phyloP scores from a whole-genome alignment of 352 stramenopile species.

The Phytophthora pinifolia region DNA sequence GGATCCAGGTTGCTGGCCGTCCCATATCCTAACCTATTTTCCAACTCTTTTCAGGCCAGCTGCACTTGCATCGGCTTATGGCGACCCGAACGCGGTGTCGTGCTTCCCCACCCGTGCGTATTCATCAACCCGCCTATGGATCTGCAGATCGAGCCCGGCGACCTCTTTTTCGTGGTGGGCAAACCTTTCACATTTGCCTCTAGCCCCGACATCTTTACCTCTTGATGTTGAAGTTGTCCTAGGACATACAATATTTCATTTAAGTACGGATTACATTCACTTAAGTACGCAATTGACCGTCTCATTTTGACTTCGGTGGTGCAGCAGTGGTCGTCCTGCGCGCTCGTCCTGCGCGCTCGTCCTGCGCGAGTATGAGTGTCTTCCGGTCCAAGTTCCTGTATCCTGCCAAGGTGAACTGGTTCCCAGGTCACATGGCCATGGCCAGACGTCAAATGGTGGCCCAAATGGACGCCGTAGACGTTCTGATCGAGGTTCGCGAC shows the following conservation, averaged over 20 bases:
- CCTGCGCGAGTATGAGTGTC: conserved; percentile 41
- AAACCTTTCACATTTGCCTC: conserved; percentile 53
- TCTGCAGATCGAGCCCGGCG: conserved; percentile 52
- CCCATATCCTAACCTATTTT: conserved; percentile 1
- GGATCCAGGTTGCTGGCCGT: background rate
- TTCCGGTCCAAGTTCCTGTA: conserved; percentile 82
- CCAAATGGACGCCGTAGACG: conserved; percentile 79
- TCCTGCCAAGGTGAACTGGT: conserved; percentile 87
- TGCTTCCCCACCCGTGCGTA: conserved; percentile 68
- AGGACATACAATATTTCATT: no score
- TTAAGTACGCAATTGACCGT: background rate
- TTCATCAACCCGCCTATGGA: conserved; percentile 61
- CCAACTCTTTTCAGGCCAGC: conserved; percentile 35
- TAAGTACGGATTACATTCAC: no score
- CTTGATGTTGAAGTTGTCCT: background rate
- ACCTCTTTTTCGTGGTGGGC: conserved; percentile 74
- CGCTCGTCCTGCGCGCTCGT: conserved; percentile 10
- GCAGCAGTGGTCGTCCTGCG: background rate
- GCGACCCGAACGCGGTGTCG: conserved; percentile 49
- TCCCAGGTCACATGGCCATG: conserved; percentile 84
- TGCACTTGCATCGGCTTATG: conserved; percentile 68
- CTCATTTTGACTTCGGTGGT: conserved; percentile 15
- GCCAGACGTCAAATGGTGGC: conserved; percentile 81
- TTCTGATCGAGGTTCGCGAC: conserved; percentile 84
- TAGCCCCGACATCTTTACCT: conserved; percentile 34